Conservation (phyloP, 495 filamentous ascomycete species). For the Annulohypoxylon maeteangense region DNA sequence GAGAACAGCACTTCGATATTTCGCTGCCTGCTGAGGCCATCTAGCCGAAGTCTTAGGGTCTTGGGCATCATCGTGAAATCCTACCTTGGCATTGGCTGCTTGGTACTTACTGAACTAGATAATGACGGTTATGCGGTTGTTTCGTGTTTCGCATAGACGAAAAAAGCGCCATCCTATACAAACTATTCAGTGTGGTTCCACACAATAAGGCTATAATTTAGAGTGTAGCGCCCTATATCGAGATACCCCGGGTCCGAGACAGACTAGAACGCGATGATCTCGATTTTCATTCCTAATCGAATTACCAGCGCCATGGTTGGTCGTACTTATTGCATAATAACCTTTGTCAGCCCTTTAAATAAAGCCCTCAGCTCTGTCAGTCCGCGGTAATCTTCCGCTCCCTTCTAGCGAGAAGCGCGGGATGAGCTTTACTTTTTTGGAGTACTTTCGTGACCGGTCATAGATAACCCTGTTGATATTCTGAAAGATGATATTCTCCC, state of each 20-base stretch:
- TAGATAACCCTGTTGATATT: constrained; percentile 6
- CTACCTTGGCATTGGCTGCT: not conserved
- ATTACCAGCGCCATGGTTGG: constrained; percentile 27
- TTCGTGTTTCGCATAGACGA: constrained; percentile 12
- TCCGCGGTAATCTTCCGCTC: constrained; percentile 15
- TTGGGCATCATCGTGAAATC: constrained; percentile 14
- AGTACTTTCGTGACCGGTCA: constrained; percentile 10
- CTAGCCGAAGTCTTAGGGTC: constrained; percentile 7
- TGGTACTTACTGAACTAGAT: not conserved
- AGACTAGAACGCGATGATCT: constrained; percentile 19
- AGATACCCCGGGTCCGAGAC: constrained; percentile 26
- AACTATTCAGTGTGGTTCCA: not conserved
- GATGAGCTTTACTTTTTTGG: constrained; percentile 16
- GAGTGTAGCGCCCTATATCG: constrained; percentile 17
- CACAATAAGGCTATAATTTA: constrained; percentile 14
- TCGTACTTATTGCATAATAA: constrained; percentile 21
- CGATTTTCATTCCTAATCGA: constrained; percentile 18
- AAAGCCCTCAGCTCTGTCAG: not conserved
- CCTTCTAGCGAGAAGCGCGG: constrained; percentile 9
- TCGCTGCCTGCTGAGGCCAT: constrained; percentile 12
- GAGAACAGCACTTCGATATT: not conserved
- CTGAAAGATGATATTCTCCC: not conserved
- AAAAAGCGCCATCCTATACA: not conserved
- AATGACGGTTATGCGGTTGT: constrained; percentile 7
- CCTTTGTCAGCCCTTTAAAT: constrained; percentile 7